These are phyloP conservation scores for Eucalyptus sp. DNA, from an alignment of 345 rosid genomes.

Conservation along the genomic window DNA sequence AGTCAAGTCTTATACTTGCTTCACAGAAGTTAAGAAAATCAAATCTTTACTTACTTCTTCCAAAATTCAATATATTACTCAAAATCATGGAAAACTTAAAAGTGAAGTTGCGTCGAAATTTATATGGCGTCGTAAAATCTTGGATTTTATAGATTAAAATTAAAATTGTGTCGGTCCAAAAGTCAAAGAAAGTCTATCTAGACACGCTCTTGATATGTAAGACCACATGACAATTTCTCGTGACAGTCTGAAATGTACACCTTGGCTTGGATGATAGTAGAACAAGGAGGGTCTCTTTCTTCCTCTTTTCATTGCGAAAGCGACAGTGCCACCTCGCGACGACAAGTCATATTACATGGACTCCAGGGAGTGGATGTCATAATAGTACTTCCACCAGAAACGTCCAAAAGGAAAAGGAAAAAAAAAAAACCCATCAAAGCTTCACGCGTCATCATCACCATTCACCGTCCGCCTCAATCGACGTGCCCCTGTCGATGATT, in stretches of 20 bases:
- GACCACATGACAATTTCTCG: not conserved
- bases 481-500: not conserved
- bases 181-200: not conserved
- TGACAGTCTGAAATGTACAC: not conserved
- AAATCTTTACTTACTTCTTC: not conserved
- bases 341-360: not conserved
- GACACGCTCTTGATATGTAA: not conserved
- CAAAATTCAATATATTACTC: not conserved
- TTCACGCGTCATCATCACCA: not conserved
- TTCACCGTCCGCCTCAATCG: not conserved
- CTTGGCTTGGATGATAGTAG: not conserved
- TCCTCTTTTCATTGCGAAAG: not conserved
- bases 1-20: not conserved
- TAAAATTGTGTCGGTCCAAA: not conserved
- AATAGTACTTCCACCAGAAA: not conserved
- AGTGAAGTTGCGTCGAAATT: not conserved
- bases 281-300: not conserved
- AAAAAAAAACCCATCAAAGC: not conserved
- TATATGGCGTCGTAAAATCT: not conserved
- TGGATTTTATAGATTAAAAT: not conserved
- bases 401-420: not conserved
- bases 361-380: not conserved
- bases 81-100: not conserved
- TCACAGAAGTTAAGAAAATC: not conserved
- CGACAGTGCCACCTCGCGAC: not conserved